Evolutionary conservation across 1,139 yeast species (phyloP).

Genomic region (Candida tunisiensis): DNA sequence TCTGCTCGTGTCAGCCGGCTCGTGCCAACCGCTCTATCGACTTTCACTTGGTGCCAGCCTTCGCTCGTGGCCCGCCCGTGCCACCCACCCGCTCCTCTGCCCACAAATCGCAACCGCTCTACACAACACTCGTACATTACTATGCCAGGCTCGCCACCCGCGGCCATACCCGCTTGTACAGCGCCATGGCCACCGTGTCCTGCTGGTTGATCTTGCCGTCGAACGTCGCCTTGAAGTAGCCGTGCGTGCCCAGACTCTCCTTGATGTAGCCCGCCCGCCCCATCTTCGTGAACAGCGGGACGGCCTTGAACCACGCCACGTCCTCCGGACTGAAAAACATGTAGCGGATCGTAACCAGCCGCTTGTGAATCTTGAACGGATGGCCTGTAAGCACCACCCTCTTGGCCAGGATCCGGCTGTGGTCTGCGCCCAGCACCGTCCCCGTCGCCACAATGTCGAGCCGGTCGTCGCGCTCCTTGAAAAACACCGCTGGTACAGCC

Average conservation of each 20-base stretch:
- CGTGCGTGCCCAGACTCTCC: slow-evolving; percentile 95
- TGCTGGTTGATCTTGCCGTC: slow-evolving; percentile 85
- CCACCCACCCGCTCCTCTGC: no score
- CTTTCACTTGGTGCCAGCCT: no score
- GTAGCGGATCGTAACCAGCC: slow-evolving; percentile 81
- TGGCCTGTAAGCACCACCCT: slow-evolving; percentile 85
- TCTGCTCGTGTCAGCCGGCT: no score
- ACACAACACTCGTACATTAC: no score
- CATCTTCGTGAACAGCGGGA: slow-evolving; percentile 80
- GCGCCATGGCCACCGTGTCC: slow-evolving; percentile 87
- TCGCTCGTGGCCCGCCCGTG: no score
- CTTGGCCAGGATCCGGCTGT: slow-evolving; percentile 71
- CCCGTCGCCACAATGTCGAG: slow-evolving; percentile 79
- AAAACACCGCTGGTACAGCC: slow-evolving; percentile 28
- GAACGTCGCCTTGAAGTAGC: slow-evolving; percentile 90
- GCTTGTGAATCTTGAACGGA: slow-evolving; percentile 89
- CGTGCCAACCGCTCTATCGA: no score
- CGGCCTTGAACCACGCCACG: slow-evolving; percentile 76
- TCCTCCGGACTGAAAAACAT: slow-evolving; percentile 95
- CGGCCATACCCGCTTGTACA: slow-evolving; percentile 93
- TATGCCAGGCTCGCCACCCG: slow-evolving; percentile 3
- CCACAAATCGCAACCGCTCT: no score
- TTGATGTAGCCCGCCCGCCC: slow-evolving; percentile 91
- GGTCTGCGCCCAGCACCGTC: slow-evolving; percentile 74
- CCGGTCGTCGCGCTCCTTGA: slow-evolving; percentile 32